Base-by-base conservation (phyloP, 2,329 filamentous ascomycete genomes). In the Macrophomina tecta region DNA sequence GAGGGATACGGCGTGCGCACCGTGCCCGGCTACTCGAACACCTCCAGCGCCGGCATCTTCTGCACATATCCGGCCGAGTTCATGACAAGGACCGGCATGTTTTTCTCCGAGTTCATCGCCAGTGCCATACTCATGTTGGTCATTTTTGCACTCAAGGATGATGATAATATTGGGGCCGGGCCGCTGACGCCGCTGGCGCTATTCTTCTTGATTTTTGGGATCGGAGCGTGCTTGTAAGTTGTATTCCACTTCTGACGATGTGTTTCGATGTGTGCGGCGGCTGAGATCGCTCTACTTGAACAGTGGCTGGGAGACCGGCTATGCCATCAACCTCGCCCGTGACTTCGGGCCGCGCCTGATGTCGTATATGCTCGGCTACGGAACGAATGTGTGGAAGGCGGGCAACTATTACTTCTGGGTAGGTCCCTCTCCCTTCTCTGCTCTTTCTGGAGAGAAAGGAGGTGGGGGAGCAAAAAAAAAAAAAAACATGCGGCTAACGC, bases 321-420 rank as follows among this genome's bases (percentile, higher is more conserved):
- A 68, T 18, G 76, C 89, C 11, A 90, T 92, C 69, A 91, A 91
- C 70, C 78, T 90, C 49, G 90, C 89, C 28, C 85, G 90, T 75
- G 90, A 92, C 71, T 89, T 92, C 72, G 89, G 89, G 0, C 90
- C 90, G 1, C 82, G 90, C n/a, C 79, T 92, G 32, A 85, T 90
- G 68, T 85, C 86, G 1, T 90, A 88, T 73, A 86, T 88, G 76
- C 75, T 91, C 62, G 90, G 90, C 1, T 92, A 92, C 73, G 87
- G 87, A 1, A 77, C 75, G 66, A 84, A 87, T 62, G 88, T 90
- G 0, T 91, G 86, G 85, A 83, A 81, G 30, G 85, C 86, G 0
- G 88, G 88, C 2, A 82, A 82, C 9, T 89, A 90, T 73, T 91
- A 90, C 72, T 90, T 90, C 73, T 90, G 88, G 89, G 61, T 64